Percentiles rank a stretch among this genome's conserved stretches.
Conservation (phyloP, 2,329 filamentous ascomycete species). For the Thielaviopsis populi region DNA sequence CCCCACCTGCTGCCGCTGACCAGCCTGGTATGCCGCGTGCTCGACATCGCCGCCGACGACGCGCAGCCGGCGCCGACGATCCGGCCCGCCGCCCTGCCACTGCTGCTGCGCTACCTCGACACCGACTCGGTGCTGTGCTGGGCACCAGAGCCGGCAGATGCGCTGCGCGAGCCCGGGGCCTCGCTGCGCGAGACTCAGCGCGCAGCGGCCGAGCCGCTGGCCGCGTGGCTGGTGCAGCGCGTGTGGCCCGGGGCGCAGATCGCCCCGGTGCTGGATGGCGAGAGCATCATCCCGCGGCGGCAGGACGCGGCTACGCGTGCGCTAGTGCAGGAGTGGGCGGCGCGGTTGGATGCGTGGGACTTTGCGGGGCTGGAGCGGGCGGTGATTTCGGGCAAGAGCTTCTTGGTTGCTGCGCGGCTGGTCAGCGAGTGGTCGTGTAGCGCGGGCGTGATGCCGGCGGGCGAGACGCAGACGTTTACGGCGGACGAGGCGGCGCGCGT, state of each 20-base stretch:
- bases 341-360: slow-evolving; percentile 58
- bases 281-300: slow-evolving; percentile 58
- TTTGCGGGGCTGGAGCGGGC: slow-evolving; percentile 75
- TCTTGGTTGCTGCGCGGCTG: slow-evolving; percentile 62
- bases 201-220: slow-evolving; percentile 51
- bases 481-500: slow-evolving; percentile 69
- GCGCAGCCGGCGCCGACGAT: slow-evolving; percentile 32
- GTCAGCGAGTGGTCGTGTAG: slow-evolving; percentile 79
- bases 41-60: slow-evolving; percentile 66
- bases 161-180: slow-evolving; percentile 24
- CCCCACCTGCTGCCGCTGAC: slow-evolving; percentile 84
- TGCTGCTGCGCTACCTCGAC: slow-evolving; percentile 70
- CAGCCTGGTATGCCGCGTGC: slow-evolving; percentile 64
- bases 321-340: slow-evolving; percentile 64
- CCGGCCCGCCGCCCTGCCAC: slow-evolving; percentile 48
- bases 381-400: slow-evolving; percentile 71
- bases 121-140: slow-evolving; percentile 91
- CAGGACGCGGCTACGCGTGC: slow-evolving; percentile 64
- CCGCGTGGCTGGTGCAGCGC: slow-evolving; percentile 51
- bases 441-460: slow-evolving; percentile 26
- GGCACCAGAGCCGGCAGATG: slow-evolving; percentile 42
- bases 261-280: slow-evolving; percentile 59
- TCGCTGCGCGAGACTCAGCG: slow-evolving; percentile 60
- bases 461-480: slow-evolving; percentile 42
- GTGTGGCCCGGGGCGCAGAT: slow-evolving; percentile 79